Percentiles rank a stretch among this genome's conserved stretches.
Conservation (phyloP, 2,329 filamentous ascomycete genomes). For the Pochonia chlamydosporia region DNA sequence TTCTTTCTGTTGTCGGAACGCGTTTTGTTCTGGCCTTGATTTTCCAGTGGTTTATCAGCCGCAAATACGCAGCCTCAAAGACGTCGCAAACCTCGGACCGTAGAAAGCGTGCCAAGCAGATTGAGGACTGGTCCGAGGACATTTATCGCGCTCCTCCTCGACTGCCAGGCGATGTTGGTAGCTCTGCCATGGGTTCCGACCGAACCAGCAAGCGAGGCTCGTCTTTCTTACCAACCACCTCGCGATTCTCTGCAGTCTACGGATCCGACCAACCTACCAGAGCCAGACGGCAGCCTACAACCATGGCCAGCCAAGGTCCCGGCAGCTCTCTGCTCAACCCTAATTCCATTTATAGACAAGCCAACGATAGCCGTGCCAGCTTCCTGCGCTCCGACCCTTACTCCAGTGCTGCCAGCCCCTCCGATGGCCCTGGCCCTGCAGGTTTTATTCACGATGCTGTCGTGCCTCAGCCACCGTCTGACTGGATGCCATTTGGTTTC, state of each 20-base stretch:
- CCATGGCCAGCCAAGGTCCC: constrained; percentile 87
- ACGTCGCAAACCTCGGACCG: constrained; percentile 77
- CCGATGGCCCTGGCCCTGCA: constrained; percentile 72
- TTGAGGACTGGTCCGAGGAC: constrained; percentile 96
- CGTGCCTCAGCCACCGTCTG: constrained; percentile 89
- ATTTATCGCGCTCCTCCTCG: constrained; percentile 89
- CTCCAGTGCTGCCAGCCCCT: constrained; percentile 43
- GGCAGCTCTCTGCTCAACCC: constrained; percentile 67
- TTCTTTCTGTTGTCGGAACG: constrained; percentile 77
- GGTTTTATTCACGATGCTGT: constrained; percentile 97
- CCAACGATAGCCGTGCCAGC: constrained; percentile 58
- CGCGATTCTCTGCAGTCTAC: constrained; percentile 88
- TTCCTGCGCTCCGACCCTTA: constrained; percentile 58
- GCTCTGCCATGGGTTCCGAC: constrained; percentile 59
- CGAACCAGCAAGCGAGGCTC: constrained; percentile 75
- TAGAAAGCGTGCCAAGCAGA: constrained; percentile 83
- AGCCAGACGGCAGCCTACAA: constrained; percentile 61
- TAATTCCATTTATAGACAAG: constrained; percentile 64
- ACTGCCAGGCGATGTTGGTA: constrained; percentile 67
- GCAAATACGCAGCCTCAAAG: constrained; percentile 76
- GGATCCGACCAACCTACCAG: constrained; percentile 56
- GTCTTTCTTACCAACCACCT: constrained; percentile 84
- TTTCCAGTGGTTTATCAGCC: constrained; percentile 95
- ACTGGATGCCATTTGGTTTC: constrained; percentile 97
- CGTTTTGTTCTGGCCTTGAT: constrained; percentile 85